phyloP scores from a whole-genome alignment of 2,329 filamentous ascomycete species.

The Keithomyces neogunnii region DNA sequence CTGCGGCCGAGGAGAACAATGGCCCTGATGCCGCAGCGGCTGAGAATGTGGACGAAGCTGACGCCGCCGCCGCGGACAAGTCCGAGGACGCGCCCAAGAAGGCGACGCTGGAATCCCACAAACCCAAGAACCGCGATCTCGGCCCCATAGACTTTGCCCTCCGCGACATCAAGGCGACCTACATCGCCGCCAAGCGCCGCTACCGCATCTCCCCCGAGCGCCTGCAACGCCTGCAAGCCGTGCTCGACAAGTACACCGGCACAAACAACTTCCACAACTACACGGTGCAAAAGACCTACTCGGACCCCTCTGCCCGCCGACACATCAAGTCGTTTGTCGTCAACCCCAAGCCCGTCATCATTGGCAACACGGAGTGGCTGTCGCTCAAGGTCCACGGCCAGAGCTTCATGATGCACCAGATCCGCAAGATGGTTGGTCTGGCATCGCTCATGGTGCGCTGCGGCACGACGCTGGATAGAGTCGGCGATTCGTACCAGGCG shows the following conservation, averaged over 20 bases:
- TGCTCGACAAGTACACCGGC: constrained; percentile 68
- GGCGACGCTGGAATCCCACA: constrained; percentile 20
- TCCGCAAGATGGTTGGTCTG: constrained; percentile 98
- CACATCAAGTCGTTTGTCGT: constrained; percentile 89
- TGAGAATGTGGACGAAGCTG: neutral
- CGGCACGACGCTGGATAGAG: constrained; percentile 63
- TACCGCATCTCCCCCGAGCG: constrained; percentile 73
- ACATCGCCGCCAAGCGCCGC: constrained; percentile 70
- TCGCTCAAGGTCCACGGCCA: constrained; percentile 94
- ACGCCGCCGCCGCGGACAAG: constrained; percentile 3
- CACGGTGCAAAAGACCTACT: constrained; percentile 78
- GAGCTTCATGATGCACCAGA: constrained; percentile 99
- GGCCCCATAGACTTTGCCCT: constrained; percentile 54
- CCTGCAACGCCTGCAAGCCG: constrained; percentile 65
- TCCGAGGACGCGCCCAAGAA: constrained; percentile 10
- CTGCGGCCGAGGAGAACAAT: constrained; percentile 12
- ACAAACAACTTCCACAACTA: constrained; percentile 97
- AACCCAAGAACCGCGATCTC: constrained; percentile 33
- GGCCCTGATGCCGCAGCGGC: constrained; percentile 15
- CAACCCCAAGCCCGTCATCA: constrained; percentile 67
- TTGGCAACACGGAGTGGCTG: constrained; percentile 90
- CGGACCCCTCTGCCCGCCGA: constrained; percentile 77
- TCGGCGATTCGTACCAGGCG: constrained; percentile 64
- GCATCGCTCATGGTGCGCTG: constrained; percentile 76
- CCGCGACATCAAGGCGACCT: constrained; percentile 71